A percentile compares a stretch with the other conserved stretches of the same genome.
phyloP scores from a whole-genome alignment of 2,329 filamentous ascomycete species.

The Apiospora hydei region DNA sequence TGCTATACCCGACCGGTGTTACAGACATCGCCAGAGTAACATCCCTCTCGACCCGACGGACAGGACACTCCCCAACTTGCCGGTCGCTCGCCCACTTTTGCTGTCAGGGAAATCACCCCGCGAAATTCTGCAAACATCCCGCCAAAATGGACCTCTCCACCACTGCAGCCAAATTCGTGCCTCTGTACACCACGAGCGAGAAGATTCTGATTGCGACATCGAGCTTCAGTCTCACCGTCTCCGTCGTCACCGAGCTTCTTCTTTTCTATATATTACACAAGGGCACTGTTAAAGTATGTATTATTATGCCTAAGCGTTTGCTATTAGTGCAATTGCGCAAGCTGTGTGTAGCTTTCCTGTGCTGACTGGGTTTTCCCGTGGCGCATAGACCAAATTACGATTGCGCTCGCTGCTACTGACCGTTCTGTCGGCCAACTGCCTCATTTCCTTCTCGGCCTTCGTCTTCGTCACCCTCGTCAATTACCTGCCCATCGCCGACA shows the following conservation, averaged over 20 bases:
- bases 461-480: conserved; percentile 11
- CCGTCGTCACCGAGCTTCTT: conserved; percentile 19
- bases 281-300: neutral
- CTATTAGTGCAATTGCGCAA: neutral
- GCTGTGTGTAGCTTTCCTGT: neutral
- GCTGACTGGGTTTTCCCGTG: neutral
- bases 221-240: conserved; percentile 22
- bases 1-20: neutral
- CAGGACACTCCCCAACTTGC: neutral
- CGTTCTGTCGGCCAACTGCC: conserved; percentile 22
- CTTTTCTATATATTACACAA: conserved; percentile 21
- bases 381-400: conserved; percentile 1
- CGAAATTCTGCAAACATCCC: neutral
- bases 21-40: neutral
- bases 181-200: conserved; percentile 20
- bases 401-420: conserved; percentile 14
- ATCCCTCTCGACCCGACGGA: neutral
- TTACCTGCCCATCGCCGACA: conserved; percentile 11
- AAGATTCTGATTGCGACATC: conserved; percentile 18
- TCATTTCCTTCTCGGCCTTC: conserved; percentile 21
- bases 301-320: neutral
- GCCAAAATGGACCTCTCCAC: neutral
- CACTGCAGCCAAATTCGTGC: neutral
- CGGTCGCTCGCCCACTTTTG: conserved; percentile 9
- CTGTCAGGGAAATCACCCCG: neutral